phyloP scores from a whole-genome alignment of 331 rosid species.

The Quercus phellos region DNA sequence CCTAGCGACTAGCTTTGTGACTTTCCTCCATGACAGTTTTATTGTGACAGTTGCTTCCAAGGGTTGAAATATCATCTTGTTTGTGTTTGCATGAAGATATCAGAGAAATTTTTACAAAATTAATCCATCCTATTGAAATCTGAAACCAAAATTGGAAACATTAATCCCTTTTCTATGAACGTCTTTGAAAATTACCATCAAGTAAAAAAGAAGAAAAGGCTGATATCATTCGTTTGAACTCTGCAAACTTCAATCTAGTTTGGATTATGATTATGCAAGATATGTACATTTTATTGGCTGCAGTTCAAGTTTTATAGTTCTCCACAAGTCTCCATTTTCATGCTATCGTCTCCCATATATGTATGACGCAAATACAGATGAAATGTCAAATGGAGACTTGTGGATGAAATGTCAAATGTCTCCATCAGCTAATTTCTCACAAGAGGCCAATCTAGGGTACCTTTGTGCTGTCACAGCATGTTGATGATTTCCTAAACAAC shows the following conservation, averaged over 20 bases:
- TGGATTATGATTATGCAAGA: neutral
- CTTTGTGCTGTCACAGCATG: too few species aligned
- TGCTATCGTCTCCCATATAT: conserved; percentile 1
- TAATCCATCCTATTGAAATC: neutral
- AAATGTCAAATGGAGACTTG: neutral
- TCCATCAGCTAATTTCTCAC: conserved; percentile 34
- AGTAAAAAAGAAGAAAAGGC: neutral
- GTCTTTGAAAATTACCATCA: neutral
- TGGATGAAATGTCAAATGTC: conserved; percentile 27
- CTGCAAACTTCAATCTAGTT: neutral
- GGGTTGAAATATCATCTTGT: neutral
- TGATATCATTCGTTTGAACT: neutral
- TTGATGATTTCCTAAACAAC: too few species aligned
- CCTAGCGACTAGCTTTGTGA: too few species aligned
- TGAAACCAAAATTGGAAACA: neutral
- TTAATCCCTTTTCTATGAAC: too few species aligned
- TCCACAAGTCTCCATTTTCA: neutral
- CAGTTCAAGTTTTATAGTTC: too few species aligned
- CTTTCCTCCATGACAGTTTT: too few species aligned
- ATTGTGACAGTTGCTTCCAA: too few species aligned
- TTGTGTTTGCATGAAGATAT: neutral
- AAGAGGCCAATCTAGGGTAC: too few species aligned
- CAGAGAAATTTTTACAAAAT: neutral
- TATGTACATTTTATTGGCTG: neutral
- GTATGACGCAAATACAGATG: neutral